Conservation (phyloP, 129 eudicot genomes). For the Lactuca saligna region DNA sequence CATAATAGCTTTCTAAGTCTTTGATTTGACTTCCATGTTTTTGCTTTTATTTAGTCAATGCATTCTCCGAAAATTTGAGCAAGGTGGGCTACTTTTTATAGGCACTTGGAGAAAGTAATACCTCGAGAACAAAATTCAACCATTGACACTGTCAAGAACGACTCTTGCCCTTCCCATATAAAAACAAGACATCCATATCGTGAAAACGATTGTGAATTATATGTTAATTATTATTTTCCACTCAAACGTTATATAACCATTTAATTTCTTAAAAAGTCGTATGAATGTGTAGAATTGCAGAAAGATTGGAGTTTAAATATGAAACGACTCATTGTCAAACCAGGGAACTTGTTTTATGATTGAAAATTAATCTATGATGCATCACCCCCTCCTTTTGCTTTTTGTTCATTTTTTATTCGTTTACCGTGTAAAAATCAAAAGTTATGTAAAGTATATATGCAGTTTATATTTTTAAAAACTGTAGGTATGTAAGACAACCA, state of each 20-base stretch:
- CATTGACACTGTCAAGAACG: constrained; percentile 24
- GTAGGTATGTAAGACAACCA: no score
- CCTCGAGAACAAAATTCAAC: constrained; percentile 40
- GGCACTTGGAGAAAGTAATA: constrained; percentile 30
- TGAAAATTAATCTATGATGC: constrained; percentile 5
- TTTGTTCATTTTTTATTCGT: constrained; percentile 10
- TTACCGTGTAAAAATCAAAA: constrained; percentile 18
- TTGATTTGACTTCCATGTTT: constrained; percentile 29
- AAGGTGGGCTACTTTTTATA: constrained; percentile 29
- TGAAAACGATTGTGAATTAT: constrained; percentile 32
- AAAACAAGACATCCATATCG: constrained; percentile 13
- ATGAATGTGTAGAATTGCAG: constrained; percentile 33
- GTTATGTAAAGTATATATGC: neutral
- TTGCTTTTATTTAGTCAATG: constrained; percentile 27
- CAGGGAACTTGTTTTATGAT: constrained; percentile 16
- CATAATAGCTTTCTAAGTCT: constrained; percentile 9
- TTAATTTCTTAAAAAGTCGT: constrained; percentile 11
- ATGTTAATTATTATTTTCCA: constrained; percentile 33
- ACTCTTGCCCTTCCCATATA: constrained; percentile 18
- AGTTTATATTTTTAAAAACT: neutral
- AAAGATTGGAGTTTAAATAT: constrained; percentile 20
- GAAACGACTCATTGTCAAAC: constrained; percentile 33
- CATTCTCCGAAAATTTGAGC: constrained; percentile 5
- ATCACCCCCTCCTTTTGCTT: constrained; percentile 14
- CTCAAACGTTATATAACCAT: neutral